These are phyloP conservation scores for Fomitopsis pinicola DNA, from an alignment of 1,284 basidiomycete species.

Conservation along the genomic window DNA sequence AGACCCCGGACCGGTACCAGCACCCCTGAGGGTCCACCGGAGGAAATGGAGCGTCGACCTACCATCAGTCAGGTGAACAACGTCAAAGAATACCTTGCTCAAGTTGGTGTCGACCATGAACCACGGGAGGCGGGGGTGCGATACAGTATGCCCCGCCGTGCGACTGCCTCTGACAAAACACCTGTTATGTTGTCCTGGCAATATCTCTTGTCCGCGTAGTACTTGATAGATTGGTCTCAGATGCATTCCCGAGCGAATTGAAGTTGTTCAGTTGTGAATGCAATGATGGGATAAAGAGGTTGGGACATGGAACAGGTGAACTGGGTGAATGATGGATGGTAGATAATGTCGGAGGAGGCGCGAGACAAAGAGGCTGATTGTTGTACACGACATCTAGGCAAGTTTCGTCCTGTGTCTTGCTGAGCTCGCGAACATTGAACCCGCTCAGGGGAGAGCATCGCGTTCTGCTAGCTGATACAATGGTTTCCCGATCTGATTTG, in stretches of 20 bases:
- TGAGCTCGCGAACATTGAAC: too few species aligned
- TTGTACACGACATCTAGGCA: conserved; percentile 4
- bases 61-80: too few species aligned
- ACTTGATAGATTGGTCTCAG: too few species aligned
- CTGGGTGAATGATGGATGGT: conserved; percentile 10
- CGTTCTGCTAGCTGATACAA: too few species aligned
- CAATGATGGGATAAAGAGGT: background rate
- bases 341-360: conserved; percentile 7
- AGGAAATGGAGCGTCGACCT: too few species aligned
- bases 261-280: background rate
- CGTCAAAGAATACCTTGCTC: too few species aligned
- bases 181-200: background rate
- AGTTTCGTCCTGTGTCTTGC: background rate
- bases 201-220: background rate
- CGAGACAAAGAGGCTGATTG: conserved; percentile 8
- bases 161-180: background rate
- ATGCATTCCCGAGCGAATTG: background rate
- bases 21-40: too few species aligned
- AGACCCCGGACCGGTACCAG: too few species aligned
- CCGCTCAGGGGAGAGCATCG: too few species aligned
- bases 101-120: too few species aligned
- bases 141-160: background rate
- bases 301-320: background rate
- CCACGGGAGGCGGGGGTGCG: too few species aligned
- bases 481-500: too few species aligned